These are phyloP conservation scores for Hyphopichia buzzinii DNA, from an alignment of 1,139 yeast species.

Conservation along the genomic window DNA sequence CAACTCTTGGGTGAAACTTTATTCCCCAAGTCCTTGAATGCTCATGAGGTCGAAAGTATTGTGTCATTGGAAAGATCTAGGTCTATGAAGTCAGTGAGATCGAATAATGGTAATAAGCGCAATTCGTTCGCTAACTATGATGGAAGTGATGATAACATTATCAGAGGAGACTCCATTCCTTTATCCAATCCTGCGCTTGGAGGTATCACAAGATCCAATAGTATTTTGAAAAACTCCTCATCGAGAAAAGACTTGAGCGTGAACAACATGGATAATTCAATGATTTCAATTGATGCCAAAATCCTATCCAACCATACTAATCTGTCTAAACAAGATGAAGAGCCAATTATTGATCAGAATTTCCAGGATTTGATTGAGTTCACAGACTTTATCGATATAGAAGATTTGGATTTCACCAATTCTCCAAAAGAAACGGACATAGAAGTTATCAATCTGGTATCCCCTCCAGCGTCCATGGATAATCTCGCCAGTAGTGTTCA, in stretches of 20 bases:
- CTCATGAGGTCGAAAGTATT: slow-evolving; percentile 71
- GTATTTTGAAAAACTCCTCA: slow-evolving; percentile 46
- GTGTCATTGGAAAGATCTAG: slow-evolving; percentile 70
- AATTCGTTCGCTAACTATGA: slow-evolving; percentile 45
- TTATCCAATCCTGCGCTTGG: slow-evolving; percentile 13
- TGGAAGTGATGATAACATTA: slow-evolving; percentile 47
- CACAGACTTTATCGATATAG: slow-evolving; percentile 65
- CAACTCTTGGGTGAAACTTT: slow-evolving; percentile 57
- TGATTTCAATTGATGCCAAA: slow-evolving; percentile 15
- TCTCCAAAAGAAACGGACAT: slow-evolving; percentile 13
- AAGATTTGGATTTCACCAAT: slow-evolving; percentile 31
- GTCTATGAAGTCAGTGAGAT: slow-evolving; percentile 51
- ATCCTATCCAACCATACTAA: slow-evolving; percentile 5
- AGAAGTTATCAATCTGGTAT: background rate
- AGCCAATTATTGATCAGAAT: slow-evolving; percentile 11
- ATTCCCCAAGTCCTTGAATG: slow-evolving; percentile 66
- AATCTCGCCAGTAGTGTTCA: background rate
- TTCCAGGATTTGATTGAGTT: slow-evolving; percentile 52
- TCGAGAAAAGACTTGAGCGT: slow-evolving; percentile 9
- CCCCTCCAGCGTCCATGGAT: slow-evolving; percentile 2
- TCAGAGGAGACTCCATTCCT: slow-evolving; percentile 25
- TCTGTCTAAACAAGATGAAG: slow-evolving; percentile 2
- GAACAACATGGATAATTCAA: slow-evolving; percentile 11
- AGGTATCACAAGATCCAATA: slow-evolving; percentile 34
- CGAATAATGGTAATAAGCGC: slow-evolving; percentile 28